Percentiles rank a stretch among this genome's conserved stretches.
Evolutionary conservation across 495 filamentous ascomycete genomes (phyloP).

Genomic region (Penicillium lividum): DNA sequence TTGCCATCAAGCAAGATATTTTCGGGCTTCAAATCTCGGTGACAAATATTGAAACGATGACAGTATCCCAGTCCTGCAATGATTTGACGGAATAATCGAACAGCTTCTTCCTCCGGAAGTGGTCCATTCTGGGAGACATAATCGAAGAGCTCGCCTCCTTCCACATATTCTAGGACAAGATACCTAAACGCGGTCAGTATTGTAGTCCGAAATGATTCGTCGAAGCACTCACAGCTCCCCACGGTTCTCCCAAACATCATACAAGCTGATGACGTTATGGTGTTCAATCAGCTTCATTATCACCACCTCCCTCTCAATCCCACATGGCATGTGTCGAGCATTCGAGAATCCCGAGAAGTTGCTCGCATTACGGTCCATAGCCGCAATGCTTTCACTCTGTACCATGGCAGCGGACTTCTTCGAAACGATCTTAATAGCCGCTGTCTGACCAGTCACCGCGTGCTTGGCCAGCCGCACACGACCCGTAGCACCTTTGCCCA

Average conservation of each 20-base stretch:
- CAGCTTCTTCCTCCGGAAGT: constrained; percentile 74
- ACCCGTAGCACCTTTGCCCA: constrained; percentile 84
- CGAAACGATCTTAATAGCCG: constrained; percentile 91
- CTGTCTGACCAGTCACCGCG: constrained; percentile 67
- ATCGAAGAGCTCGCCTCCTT: constrained; percentile 86
- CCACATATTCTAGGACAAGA: constrained; percentile 92
- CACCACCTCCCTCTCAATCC: constrained; percentile 87
- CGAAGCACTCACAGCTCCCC: constrained; percentile 73
- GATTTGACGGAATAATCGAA: constrained; percentile 88
- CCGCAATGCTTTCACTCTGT: constrained; percentile 73
- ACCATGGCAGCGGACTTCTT: constrained; percentile 70
- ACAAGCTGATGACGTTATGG: constrained; percentile 84
- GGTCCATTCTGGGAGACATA: constrained; percentile 69
- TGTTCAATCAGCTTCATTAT: constrained; percentile 97
- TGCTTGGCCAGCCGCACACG: constrained; percentile 82
- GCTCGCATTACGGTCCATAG: constrained; percentile 60
- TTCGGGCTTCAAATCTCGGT: constrained; percentile 95
- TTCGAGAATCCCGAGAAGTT: constrained; percentile 38
- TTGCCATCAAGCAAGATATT: constrained; percentile 83
- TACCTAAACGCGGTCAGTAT: constrained; percentile 58
- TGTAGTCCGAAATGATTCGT: neutral
- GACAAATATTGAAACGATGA: constrained; percentile 90
- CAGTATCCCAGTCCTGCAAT: constrained; percentile 89
- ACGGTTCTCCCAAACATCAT: constrained; percentile 95
- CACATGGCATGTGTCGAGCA: constrained; percentile 72